Base-by-base conservation (phyloP, 345 rosid species). In the Pseudoturritis turrita region DNA sequence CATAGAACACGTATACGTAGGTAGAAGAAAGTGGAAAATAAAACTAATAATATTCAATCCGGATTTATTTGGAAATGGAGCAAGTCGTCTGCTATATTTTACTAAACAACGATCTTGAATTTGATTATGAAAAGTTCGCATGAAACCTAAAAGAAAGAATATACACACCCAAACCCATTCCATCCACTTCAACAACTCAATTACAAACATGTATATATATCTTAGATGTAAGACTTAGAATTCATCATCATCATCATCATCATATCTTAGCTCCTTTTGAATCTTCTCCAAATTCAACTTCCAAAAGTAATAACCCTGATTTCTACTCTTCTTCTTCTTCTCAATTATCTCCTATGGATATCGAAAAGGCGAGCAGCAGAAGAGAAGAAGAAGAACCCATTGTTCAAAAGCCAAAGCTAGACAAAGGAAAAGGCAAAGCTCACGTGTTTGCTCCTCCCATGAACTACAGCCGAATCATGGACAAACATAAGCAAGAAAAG, bases 401-500 rank as follows among this genome's bases (percentile, higher is more conserved):
- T 55, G 75, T 76, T 21, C 75, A 76, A 26, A 76, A 45, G 40
- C 18, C 71, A 63, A 76, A 76, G 67, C 66, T 46, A 33, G 79
- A 76, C 55, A 76, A 76, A 63, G 79, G 79, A 6, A 76, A 76
- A 76, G 75, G 75, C 54, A 76, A 76, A 70, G 79, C 79, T 70
- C 74, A 68, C 9, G 76, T 76, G 26, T 76, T 70, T 76, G 72
- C 76, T 55, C 79, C 79, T 63, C 76, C 79, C 14, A 70, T 57
- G 75, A 70, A 76, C 54, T 70, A 76, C 14, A 70, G 29, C 21
- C 31, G 66, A 13, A 31, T 70, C 40, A 62, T 70, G 61, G 79
- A 64, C 29, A 65, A 76, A 63, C 53, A 70, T n/a, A 70, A 70
- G 47, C 71, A 70, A 47, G 79, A 70, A 39, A 64, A 70, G 57